Conservation (phyloP, 805 yeast genomes). For the Yarrowia divulgata region DNA sequence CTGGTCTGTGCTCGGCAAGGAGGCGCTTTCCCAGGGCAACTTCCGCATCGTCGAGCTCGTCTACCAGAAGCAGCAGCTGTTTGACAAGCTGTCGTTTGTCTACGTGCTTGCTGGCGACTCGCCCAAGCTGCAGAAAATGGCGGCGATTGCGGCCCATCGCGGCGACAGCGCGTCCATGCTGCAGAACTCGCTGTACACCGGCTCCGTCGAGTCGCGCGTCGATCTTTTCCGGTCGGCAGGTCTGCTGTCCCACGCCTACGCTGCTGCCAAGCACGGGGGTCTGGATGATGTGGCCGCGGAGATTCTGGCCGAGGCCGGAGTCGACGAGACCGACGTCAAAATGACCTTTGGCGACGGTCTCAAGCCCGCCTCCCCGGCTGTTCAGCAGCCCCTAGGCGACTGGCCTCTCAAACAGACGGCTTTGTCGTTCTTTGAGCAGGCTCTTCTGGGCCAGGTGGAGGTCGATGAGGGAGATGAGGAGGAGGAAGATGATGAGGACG, state of each 20-base stretch:
- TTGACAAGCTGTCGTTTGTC: slow-evolving; percentile 89
- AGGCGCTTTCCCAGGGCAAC: slow-evolving; percentile 91
- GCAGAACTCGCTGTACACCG: slow-evolving; percentile 80
- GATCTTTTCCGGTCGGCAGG: slow-evolving; percentile 78
- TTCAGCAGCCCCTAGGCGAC: slow-evolving; percentile 59
- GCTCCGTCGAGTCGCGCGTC: slow-evolving; percentile 77
- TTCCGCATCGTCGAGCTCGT: slow-evolving; percentile 82
- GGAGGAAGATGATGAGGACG: slow-evolving; percentile 60
- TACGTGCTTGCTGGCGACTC: slow-evolving; percentile 85
- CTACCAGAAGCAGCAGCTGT: slow-evolving; percentile 82
- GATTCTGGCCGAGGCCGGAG: slow-evolving; percentile 73
- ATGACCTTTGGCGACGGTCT: slow-evolving; percentile 56
- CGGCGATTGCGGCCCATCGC: slow-evolving; percentile 85
- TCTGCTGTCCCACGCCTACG: slow-evolving; percentile 86
- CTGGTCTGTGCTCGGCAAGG: slow-evolving; percentile 85
- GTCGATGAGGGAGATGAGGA: slow-evolving; percentile 62
- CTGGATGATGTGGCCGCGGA: slow-evolving; percentile 75
- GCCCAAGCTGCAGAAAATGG: slow-evolving; percentile 80
- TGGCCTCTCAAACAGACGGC: slow-evolving; percentile 86
- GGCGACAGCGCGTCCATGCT: slow-evolving; percentile 80
- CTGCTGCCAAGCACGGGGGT: slow-evolving; percentile 88
- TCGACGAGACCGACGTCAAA: slow-evolving; percentile 67
- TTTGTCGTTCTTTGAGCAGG: slow-evolving; percentile 83
- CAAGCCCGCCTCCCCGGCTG: slow-evolving; percentile 49
- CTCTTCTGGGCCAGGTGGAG: slow-evolving; percentile 79